These are phyloP conservation scores for Pseudonectria foliicola DNA, from an alignment of 2,329 filamentous ascomycete species.

Conservation along the genomic window DNA sequence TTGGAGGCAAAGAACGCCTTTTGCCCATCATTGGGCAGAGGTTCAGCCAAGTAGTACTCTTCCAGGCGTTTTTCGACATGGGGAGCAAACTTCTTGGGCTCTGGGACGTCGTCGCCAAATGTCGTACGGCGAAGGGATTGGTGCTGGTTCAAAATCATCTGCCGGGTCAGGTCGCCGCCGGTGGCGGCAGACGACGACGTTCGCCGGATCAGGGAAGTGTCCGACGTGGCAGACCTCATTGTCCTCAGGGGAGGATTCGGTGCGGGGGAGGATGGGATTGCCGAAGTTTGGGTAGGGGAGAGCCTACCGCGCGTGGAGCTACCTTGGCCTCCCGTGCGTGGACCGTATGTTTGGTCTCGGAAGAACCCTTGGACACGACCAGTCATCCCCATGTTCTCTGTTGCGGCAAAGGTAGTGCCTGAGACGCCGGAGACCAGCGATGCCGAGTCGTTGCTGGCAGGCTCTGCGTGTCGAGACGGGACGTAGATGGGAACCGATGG, in stretches of 20 bases:
- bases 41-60: constrained; percentile 43
- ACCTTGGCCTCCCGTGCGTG: constrained; percentile 6
- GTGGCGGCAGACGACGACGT: constrained; percentile 13
- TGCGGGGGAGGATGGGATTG: constrained; percentile 15
- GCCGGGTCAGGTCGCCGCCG: constrained; percentile 28
- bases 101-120: constrained; percentile 32
- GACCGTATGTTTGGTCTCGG: constrained; percentile 13
- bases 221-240: constrained; percentile 17
- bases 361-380: constrained; percentile 15
- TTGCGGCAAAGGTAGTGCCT: constrained; percentile 27
- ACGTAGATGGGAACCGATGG: constrained; percentile 17
- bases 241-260: constrained; percentile 10
- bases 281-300: constrained; percentile 10
- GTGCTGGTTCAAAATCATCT: constrained; percentile 40
- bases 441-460: constrained; percentile 15
- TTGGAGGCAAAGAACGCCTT: constrained; percentile 49
- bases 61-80: constrained; percentile 46
- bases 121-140: constrained; percentile 33
- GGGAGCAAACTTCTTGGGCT: constrained; percentile 38
- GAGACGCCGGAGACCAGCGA: constrained; percentile 27
- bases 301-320: constrained; percentile 5
- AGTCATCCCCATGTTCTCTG: constrained; percentile 18
- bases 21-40: constrained; percentile 41
- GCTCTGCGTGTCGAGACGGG: constrained; percentile 15
- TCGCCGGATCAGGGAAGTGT: constrained; percentile 15